phyloP scores from a whole-genome alignment of 352 stramenopile genomes.

The Globisporangium spinosum region DNA sequence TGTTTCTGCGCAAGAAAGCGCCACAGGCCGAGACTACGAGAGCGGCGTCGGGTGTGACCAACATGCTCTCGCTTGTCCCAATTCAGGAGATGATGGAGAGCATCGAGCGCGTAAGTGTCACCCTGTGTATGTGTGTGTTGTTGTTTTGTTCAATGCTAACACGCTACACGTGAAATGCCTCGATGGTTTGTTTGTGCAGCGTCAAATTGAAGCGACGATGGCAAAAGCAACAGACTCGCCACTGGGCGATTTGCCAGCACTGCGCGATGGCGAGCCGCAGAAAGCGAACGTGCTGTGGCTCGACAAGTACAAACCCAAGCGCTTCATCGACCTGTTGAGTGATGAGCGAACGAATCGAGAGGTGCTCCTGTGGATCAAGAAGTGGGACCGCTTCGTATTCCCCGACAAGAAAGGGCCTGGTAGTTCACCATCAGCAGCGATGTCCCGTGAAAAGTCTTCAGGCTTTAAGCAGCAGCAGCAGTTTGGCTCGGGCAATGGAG shows the following conservation, averaged over 20 bases:
- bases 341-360: conserved; percentile 96
- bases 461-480: conserved; percentile 8
- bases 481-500: conserved; percentile 12
- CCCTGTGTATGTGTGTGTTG: neutral
- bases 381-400: conserved; percentile 96
- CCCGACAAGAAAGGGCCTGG: conserved; percentile 40
- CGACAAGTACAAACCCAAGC: conserved; percentile 95
- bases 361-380: conserved; percentile 92
- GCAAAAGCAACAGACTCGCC: conserved; percentile 23
- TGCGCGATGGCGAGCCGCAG: neutral
- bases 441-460: conserved; percentile 4
- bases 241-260: neutral
- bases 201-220: conserved; percentile 61
- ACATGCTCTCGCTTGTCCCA: conserved; percentile 34
- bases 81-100: conserved; percentile 56
- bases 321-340: conserved; percentile 94
- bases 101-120: conserved; percentile 41
- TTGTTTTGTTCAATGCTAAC: neutral
- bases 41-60: conserved; percentile 16
- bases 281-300: conserved; percentile 87
- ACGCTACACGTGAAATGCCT: neutral
- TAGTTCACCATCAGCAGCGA: neutral
- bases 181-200: conserved; percentile 25
- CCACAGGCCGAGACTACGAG: conserved; percentile 12
- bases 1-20: conserved; percentile 65